phyloP scores from a whole-genome alignment of 805 yeast genomes.

The Yarrowia osloensis region DNA sequence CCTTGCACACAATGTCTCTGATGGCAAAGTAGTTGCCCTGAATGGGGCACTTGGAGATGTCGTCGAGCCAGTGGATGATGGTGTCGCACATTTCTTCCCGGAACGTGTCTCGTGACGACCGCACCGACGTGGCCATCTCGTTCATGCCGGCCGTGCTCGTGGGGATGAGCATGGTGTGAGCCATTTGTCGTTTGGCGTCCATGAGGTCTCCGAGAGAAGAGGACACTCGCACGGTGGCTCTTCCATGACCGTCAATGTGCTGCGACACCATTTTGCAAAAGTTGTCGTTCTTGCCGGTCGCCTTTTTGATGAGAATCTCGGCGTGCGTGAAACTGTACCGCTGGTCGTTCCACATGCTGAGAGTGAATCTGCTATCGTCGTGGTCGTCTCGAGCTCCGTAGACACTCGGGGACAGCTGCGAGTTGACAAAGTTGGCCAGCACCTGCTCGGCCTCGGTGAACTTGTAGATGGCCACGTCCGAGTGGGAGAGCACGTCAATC shows the following conservation, averaged over 20 bases:
- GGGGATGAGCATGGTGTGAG: conserved; percentile 7
- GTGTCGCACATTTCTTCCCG: conserved; percentile 81
- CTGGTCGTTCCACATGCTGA: conserved; percentile 77
- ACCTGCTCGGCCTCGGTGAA: conserved; percentile 38
- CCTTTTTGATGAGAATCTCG: conserved; percentile 59
- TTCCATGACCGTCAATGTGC: conserved; percentile 62
- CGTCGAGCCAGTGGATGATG: conserved; percentile 64
- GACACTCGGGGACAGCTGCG: conserved; percentile 46
- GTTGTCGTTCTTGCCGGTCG: conserved; percentile 62
- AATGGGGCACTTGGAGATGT: conserved; percentile 56
- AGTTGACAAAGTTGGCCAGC: conserved; percentile 40
- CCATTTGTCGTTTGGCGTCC: conserved; percentile 52
- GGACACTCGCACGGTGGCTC: conserved; percentile 67
- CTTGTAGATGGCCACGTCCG: conserved; percentile 38
- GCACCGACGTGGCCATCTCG: conserved; percentile 65
- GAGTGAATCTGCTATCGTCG: conserved; percentile 51
- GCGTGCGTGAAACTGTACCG: conserved; percentile 75
- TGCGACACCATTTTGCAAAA: conserved; percentile 75
- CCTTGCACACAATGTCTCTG: conserved; percentile 56
- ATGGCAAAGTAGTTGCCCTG: conserved; percentile 51
- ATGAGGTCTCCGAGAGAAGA: conserved; percentile 52
- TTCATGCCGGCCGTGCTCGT: conserved; percentile 51
- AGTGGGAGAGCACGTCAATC: conserved; percentile 40
- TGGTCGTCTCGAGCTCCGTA: conserved; percentile 52
- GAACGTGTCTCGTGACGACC: conserved; percentile 67